Evolutionary conservation across 2,329 filamentous ascomycete species (phyloP).

Genomic region (Akanthomyces lecanii): DNA sequence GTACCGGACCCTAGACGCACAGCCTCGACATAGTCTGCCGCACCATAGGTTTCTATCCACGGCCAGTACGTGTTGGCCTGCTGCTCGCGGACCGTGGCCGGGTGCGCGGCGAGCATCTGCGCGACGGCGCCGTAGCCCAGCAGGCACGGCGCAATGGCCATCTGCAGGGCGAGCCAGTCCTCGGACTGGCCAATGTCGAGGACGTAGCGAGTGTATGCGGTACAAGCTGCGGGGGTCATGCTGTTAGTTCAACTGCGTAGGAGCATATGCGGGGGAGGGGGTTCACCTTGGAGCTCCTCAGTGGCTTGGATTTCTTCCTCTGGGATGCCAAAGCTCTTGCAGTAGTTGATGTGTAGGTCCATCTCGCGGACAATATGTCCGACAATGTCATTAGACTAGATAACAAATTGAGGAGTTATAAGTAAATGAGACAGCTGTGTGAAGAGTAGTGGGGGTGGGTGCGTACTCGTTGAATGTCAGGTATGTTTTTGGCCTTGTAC

Average conservation of each 20-base stretch:
- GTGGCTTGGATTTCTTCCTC: conserved; percentile 66
- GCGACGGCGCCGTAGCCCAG: conserved; percentile 86
- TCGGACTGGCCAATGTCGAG: conserved; percentile 84
- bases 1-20: conserved; percentile 66
- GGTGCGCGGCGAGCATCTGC: conserved; percentile 60
- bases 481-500: conserved; percentile 74
- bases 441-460: not conserved
- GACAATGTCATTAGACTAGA: conserved; percentile 54
- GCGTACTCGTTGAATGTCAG: conserved; percentile 66
- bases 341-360: conserved; percentile 76
- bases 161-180: conserved; percentile 82
- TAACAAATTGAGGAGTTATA: not conserved
- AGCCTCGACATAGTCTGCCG: conserved; percentile 71
- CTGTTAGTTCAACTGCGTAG: not conserved
- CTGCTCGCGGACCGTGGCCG: conserved; percentile 51
- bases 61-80: conserved; percentile 73
- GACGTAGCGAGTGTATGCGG: conserved; percentile 79
- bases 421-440: conserved; percentile 2
- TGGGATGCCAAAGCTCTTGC: conserved; percentile 72
- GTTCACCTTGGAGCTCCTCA: conserved; percentile 67
- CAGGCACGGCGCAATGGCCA: conserved; percentile 80
- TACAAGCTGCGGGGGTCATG: conserved; percentile 54
- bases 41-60: conserved; percentile 88
- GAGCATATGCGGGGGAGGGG: not conserved
- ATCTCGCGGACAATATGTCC: conserved; percentile 76